Percentiles rank a stretch among this genome's conserved stretches.
phyloP scores from a whole-genome alignment of 2,329 filamentous ascomycete species.

The Colletotrichum trifolii region DNA sequence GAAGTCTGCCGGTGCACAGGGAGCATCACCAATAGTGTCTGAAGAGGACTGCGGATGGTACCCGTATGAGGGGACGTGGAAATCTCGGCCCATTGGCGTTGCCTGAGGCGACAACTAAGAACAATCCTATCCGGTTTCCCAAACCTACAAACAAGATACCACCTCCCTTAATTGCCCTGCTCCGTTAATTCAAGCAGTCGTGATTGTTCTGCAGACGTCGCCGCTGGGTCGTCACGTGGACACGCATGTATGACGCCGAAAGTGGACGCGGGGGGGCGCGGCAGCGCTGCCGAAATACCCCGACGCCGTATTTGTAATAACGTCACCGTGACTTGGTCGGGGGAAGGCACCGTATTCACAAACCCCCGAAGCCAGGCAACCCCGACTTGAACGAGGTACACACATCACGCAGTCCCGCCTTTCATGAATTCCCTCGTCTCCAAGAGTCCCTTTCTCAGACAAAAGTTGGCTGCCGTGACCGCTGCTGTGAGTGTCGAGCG shows the following conservation, averaged over 20 bases:
- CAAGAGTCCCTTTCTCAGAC: conserved; percentile 48
- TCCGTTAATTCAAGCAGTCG: not conserved
- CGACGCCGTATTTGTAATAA: conserved; percentile 31
- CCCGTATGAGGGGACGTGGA: conserved; percentile 64
- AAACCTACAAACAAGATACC: not conserved
- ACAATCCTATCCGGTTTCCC: too few species aligned
- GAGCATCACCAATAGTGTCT: conserved; percentile 19
- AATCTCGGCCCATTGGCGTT: conserved; percentile 67
- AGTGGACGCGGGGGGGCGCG: not conserved
- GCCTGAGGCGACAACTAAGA: conserved; percentile 45
- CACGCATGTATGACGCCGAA: conserved; percentile 6
- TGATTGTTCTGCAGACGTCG: not conserved
- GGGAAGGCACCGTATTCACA: too few species aligned
- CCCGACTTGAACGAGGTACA: not conserved
- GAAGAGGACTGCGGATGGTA: conserved; percentile 53
- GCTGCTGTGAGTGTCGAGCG: conserved; percentile 44
- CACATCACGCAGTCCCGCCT: conserved; percentile 19
- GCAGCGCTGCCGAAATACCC: not conserved
- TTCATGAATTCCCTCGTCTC: conserved; percentile 57
- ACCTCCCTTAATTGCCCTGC: not conserved
- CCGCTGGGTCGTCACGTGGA: conserved; percentile 19
- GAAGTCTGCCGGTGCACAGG: conserved; percentile 18
- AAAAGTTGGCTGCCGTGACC: conserved; percentile 44
- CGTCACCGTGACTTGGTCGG: conserved; percentile 33
- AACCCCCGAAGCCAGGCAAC: not conserved